These are phyloP conservation scores for Scedosporium dehoogii DNA, from an alignment of 2,329 filamentous ascomycete genomes.

Conservation along the genomic window DNA sequence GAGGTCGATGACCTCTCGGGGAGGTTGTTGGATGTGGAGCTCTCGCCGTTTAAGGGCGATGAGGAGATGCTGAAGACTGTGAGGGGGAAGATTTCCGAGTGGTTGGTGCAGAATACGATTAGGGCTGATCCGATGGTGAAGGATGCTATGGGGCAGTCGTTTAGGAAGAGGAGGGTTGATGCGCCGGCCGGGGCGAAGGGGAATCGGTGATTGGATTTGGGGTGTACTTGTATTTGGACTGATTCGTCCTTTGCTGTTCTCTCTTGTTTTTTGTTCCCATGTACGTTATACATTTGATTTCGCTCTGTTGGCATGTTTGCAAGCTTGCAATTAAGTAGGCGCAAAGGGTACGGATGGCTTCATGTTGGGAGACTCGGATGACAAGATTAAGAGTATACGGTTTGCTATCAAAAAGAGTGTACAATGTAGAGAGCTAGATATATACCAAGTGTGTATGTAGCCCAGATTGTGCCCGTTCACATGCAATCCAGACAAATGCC, in stretches of 20 bases:
- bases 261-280: background rate
- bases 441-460: background rate
- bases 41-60: conserved; percentile 73
- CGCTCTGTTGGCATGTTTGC: too few relatives aligned
- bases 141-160: conserved; percentile 61
- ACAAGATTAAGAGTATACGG: too few relatives aligned
- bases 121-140: conserved; percentile 71
- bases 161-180: conserved; percentile 52
- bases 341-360: too few relatives aligned
- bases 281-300: background rate
- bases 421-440: background rate
- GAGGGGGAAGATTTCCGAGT: conserved; percentile 60
- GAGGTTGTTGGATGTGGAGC: conserved; percentile 65
- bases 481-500: background rate
- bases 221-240: background rate
- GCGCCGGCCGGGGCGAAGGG: conserved; percentile 52
- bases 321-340: too few relatives aligned
- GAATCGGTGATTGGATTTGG: background rate
- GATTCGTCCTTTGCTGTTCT: background rate
- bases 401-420: background rate
- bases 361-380: background rate
- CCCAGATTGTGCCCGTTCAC: too few relatives aligned
- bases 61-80: conserved; percentile 35
- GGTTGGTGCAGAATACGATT: conserved; percentile 80
- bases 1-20: conserved; percentile 59